phyloP scores from a whole-genome alignment of 768 basidiomycete genomes.

The Hericium coralloides region DNA sequence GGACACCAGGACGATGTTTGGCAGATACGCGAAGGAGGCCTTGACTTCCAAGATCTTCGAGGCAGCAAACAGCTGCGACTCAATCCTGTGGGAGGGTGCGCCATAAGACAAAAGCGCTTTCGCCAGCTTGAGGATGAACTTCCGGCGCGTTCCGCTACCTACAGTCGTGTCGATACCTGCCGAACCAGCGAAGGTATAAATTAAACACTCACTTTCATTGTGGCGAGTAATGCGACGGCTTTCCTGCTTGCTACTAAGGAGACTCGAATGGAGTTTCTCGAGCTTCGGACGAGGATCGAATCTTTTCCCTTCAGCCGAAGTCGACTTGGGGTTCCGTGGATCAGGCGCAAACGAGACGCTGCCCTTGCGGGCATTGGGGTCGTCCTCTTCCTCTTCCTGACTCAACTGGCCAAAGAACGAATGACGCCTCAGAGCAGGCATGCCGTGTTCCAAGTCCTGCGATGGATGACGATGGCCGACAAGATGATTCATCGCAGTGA shows the following conservation, averaged over 20 bases:
- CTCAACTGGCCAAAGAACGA: not conserved
- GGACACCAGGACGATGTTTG: conserved; percentile 71
- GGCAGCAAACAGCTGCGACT: conserved; percentile 77
- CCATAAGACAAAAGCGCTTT: conserved; percentile 88
- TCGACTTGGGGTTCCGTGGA: too few species aligned
- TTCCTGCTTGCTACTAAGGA: not conserved
- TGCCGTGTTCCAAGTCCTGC: not conserved
- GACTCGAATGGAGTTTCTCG: not conserved
- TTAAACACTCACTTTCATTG: not conserved
- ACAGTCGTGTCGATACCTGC: not conserved
- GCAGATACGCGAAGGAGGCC: conserved; percentile 78
- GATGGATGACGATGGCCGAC: not conserved
- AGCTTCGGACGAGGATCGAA: too few species aligned
- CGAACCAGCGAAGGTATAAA: not conserved
- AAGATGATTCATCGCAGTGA: not conserved
- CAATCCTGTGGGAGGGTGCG: conserved; percentile 89
- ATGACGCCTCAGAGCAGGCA: not conserved
- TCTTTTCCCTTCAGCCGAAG: too few species aligned
- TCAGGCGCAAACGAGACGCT: too few species aligned
- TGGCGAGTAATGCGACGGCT: not conserved
- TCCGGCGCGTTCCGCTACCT: conserved; percentile 26
- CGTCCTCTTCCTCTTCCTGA: not conserved
- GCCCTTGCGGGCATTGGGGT: not conserved
- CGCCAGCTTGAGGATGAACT: conserved; percentile 80
- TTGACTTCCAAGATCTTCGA: conserved; percentile 70